phyloP scores from a whole-genome alignment of 2,329 filamentous ascomycete genomes.

The Alternaria tenuissima region DNA sequence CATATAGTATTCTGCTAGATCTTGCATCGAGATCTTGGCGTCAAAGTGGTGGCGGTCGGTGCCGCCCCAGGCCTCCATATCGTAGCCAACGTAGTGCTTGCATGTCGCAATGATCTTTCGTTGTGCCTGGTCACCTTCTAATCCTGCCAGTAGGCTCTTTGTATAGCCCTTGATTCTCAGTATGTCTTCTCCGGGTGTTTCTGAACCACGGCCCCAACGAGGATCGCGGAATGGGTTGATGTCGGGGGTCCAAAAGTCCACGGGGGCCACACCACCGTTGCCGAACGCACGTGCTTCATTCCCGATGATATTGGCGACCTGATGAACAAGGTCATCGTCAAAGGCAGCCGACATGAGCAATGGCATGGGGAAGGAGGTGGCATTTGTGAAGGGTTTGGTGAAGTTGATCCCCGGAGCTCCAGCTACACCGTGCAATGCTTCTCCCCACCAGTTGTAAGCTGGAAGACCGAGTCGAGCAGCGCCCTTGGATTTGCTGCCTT shows the following conservation, averaged over 20 bases:
- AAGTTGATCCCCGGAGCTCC: conserved; percentile 64
- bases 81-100: conserved; percentile 55
- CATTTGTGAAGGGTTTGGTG: conserved; percentile 63
- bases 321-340: conserved; percentile 67
- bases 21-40: conserved; percentile 65
- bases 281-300: conserved; percentile 72
- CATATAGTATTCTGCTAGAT: conserved; percentile 73
- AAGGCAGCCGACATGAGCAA: conserved; percentile 70
- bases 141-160: conserved; percentile 36
- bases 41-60: conserved; percentile 60
- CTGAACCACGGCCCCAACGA: conserved; percentile 65
- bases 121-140: conserved; percentile 28
- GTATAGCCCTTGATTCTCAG: conserved; percentile 59
- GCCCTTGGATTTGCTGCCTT: conserved; percentile 58
- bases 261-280: conserved; percentile 64
- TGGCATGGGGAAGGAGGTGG: conserved; percentile 72
- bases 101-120: conserved; percentile 55
- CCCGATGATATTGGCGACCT: conserved; percentile 63
- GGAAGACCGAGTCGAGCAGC: conserved; percentile 65
- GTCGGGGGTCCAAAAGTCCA: conserved; percentile 71
- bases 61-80: conserved; percentile 42
- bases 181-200: conserved; percentile 68
- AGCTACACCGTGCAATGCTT: conserved; percentile 70
- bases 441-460: conserved; percentile 63
- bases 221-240: conserved; percentile 72